Conservation (phyloP, 805 yeast species). For the Ogataea nakhonphanomensis region DNA sequence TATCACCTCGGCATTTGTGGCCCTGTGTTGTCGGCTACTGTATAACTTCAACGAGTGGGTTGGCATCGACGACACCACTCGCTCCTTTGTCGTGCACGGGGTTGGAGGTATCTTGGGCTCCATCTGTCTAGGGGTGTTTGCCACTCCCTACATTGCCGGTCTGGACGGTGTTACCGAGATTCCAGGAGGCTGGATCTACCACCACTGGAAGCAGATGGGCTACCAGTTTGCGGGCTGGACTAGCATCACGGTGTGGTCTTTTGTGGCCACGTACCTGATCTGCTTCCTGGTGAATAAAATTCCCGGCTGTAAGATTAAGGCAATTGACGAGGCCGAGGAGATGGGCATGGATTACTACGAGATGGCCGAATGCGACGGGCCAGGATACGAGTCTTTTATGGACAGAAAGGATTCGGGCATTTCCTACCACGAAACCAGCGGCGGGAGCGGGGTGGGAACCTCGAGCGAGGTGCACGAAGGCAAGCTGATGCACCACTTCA, state of each 20-base stretch:
- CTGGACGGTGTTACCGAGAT: conserved; percentile 43
- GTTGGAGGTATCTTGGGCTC: conserved; percentile 47
- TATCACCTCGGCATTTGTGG: conserved; percentile 40
- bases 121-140: conserved; percentile 43
- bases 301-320: conserved; percentile 48
- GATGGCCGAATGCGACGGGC: conserved; percentile 40
- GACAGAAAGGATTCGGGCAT: conserved; percentile 13
- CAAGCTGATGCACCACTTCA: conserved; percentile 12
- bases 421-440: conserved; percentile 7
- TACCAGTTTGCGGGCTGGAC: conserved; percentile 44
- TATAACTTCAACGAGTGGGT: conserved; percentile 37
- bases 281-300: conserved; percentile 47
- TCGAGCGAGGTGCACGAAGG: conserved; percentile 20
- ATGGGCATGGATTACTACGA: conserved; percentile 50
- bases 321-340: conserved; percentile 43
- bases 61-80: conserved; percentile 44
- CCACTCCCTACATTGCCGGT: conserved; percentile 41
- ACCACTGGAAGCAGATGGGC: conserved; percentile 44
- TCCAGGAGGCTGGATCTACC: conserved; percentile 46
- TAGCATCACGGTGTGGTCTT: conserved; percentile 43
- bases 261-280: conserved; percentile 39
- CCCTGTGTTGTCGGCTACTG: conserved; percentile 35
- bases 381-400: conserved; percentile 5
- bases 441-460: conserved; percentile 15
- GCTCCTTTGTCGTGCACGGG: conserved; percentile 46